Conservation (phyloP, 306 rosid species). For the Biancaea sappan region DNA sequence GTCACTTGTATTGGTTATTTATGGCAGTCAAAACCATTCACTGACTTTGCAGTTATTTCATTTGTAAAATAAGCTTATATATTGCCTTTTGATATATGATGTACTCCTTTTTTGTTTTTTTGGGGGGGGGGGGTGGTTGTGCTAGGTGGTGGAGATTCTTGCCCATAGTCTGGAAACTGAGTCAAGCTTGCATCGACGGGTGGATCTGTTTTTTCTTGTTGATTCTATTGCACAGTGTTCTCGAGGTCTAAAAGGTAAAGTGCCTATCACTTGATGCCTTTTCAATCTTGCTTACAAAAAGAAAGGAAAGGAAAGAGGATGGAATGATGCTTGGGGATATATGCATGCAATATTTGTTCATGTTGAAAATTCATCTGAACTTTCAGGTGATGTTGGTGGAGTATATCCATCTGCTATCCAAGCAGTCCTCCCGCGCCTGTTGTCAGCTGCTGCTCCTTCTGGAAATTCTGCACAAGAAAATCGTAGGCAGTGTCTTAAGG, state of each 20-base stretch:
- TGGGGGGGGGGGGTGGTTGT: conserved; percentile 36
- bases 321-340: not conserved
- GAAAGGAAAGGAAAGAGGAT: conserved; percentile 9
- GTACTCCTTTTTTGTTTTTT: not conserved
- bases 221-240: conserved; percentile 86
- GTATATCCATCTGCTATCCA: conserved; percentile 72
- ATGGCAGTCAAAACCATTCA: conserved; percentile 15
- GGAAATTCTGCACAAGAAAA: conserved; percentile 80
- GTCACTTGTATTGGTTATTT: conserved; percentile 3
- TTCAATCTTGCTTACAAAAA: conserved; percentile 20
- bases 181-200: conserved; percentile 72
- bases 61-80: conserved; percentile 15
- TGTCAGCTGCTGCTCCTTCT: conserved; percentile 94
- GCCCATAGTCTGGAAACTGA: conserved; percentile 70
- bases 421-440: conserved; percentile 72
- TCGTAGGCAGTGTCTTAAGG: conserved; percentile 97
- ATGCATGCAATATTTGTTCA: conserved; percentile 24
- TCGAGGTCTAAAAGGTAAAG: conserved; percentile 74
- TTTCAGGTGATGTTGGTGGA: conserved; percentile 76
- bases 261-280: conserved; percentile 28
- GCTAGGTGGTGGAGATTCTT: conserved; percentile 81
- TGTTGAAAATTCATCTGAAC: conserved; percentile 23
- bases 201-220: conserved; percentile 90
- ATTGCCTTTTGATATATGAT: conserved; percentile 16
- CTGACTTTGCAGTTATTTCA: not conserved